Base-by-base conservation (phyloP, 73 alveolate species). In the Halteria grandinella region DNA sequence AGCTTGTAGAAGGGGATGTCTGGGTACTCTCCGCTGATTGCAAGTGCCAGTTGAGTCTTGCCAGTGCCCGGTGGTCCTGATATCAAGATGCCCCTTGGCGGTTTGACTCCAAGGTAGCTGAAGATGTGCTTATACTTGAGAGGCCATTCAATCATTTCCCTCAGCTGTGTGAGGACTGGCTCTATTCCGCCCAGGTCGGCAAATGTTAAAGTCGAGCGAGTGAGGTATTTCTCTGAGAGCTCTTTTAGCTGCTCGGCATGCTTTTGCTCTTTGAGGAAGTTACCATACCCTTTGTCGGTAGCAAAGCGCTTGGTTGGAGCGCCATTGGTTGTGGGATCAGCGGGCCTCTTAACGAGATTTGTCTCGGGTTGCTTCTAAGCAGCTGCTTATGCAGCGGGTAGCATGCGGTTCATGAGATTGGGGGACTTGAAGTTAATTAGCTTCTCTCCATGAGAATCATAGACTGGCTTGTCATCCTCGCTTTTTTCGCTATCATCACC, bases 41-140 rank as follows among this genome's bases (percentile, higher is more conserved):
- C 95, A 70, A 88, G 90, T 0, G 99, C 99, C 44, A 96, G 78
- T 48, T 92, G 77, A 48, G 99, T 93, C 71, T 96, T 96, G 12
- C 99, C 99, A 54, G 97, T 82, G 24, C 99, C 99, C 0, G 99
- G 99, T 0, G 99, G 98, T 24, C 99, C 99, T 50, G 94, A 89
- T 31, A 96, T 80, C 32, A 96, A 86, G 20, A 96, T 89, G 11
- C 99, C 98, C 66, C 95, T 94, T 12, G 98, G 97, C n/a, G 99
- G 99, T 28, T 91, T 75, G 14, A 95, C 91, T 51, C 97, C 95
- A 62, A 96, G 75, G 63, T 93, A 86, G 45, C 76, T 78, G 73
- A 88, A 96, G 24, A 96, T 95, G 34, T 83, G 89, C 21, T 95
- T 93, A 55, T 94, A 91, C 41, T 70, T 71, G 32, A 96, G 49